Evolutionary conservation across 371 early-diverging fungal genomes (phyloP).

Genomic region (Mortierella sp.): DNA sequence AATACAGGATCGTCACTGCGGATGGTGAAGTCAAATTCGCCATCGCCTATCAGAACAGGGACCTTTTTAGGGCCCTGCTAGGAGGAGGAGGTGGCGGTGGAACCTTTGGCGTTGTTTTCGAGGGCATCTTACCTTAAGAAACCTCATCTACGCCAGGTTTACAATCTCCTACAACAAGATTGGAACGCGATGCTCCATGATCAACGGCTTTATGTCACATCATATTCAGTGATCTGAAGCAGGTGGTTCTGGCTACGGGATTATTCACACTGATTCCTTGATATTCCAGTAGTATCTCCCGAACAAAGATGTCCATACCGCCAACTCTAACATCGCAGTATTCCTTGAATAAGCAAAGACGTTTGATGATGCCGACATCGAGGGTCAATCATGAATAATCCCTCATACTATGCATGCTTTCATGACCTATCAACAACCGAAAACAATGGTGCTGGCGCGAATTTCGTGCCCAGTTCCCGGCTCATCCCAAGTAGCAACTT

Average conservation of each 20-base stretch:
- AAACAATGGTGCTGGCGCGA: slow-evolving; percentile 2
- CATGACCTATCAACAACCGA: neutral
- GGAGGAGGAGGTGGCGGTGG: slow-evolving; percentile 65
- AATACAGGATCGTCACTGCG: slow-evolving; percentile 58
- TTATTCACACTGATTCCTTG: neutral
- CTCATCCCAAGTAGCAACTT: slow-evolving; percentile 30
- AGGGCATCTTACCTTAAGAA: slow-evolving; percentile 33
- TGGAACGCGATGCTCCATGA: neutral
- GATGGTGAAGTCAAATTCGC: slow-evolving; percentile 52
- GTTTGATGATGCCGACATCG: slow-evolving; percentile 2
- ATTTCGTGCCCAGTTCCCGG: slow-evolving; percentile 29
- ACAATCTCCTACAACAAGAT: neutral
- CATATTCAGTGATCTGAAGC: slow-evolving; percentile 20
- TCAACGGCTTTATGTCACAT: slow-evolving; percentile 13
- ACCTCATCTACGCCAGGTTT: slow-evolving; percentile 16
- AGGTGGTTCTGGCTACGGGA: slow-evolving; percentile 33
- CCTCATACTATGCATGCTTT: slow-evolving; percentile 15
- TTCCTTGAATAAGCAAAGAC: slow-evolving; percentile 13
- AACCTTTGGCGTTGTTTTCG: slow-evolving; percentile 57
- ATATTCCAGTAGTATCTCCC: slow-evolving; percentile 17
- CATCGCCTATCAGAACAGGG: slow-evolving; percentile 55
- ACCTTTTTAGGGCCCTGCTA: slow-evolving; percentile 67
- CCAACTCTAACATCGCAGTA: neutral
- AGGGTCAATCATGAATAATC: slow-evolving; percentile 1
- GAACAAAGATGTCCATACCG: neutral